These are phyloP conservation scores for Stenocarpella maydis DNA, from an alignment of 2,329 filamentous ascomycete species.

Conservation along the genomic window DNA sequence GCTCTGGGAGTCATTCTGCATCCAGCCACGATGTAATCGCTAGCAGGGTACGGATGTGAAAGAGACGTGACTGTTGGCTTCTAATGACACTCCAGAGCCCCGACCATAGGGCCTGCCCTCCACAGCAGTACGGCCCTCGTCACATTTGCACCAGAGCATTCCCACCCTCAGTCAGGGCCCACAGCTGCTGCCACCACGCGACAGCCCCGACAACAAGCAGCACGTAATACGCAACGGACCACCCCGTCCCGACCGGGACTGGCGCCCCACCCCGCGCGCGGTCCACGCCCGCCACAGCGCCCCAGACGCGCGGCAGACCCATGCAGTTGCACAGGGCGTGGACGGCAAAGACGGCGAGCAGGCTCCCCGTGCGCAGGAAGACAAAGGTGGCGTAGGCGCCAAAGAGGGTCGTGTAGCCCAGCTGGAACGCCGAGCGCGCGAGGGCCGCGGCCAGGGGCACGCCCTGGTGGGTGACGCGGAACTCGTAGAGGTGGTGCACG, in stretches of 20 bases:
- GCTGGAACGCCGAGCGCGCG: constrained; percentile 80
- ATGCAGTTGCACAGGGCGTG: constrained; percentile 94
- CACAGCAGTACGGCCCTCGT: background rate
- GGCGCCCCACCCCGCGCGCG: constrained; percentile 39
- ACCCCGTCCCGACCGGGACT: constrained; percentile 46
- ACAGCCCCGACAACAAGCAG: constrained; percentile 76
- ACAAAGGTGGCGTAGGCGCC: constrained; percentile 91
- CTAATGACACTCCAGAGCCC: no score
- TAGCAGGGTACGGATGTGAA: background rate
- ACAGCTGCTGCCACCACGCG: constrained; percentile 76
- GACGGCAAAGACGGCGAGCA: constrained; percentile 77
- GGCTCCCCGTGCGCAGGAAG: constrained; percentile 83
- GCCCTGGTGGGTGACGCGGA: constrained; percentile 79
- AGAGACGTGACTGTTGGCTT: background rate
- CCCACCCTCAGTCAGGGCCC: constrained; percentile 72
- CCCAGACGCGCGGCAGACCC: constrained; percentile 88
- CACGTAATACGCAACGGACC: constrained; percentile 82
- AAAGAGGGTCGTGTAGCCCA: constrained; percentile 90
- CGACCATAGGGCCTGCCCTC: no score
- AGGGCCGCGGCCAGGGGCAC: constrained; percentile 70
- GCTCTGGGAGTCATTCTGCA: background rate
- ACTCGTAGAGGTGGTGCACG: constrained; percentile 96
- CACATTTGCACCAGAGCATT: constrained; percentile 54
- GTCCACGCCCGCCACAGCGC: constrained; percentile 66
- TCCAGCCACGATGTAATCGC: background rate